phyloP scores from a whole-genome alignment of 2,329 filamentous ascomycete species.

The Periconia digitata region DNA sequence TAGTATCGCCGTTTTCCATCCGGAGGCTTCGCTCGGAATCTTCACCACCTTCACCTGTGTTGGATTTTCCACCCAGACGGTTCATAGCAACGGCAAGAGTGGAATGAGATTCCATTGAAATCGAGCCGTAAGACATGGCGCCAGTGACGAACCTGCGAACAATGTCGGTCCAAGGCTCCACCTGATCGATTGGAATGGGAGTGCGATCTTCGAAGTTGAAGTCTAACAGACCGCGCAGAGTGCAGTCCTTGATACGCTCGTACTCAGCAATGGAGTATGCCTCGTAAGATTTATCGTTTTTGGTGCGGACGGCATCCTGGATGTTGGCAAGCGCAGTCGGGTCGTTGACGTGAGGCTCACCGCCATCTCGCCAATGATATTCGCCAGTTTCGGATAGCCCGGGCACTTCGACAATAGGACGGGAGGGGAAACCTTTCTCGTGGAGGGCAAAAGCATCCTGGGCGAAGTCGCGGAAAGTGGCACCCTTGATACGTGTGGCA shows the following conservation, averaged over 20 bases:
- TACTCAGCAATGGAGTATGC: conserved; percentile 92
- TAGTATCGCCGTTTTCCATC: conserved; percentile 90
- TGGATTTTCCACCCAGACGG: conserved; percentile 91
- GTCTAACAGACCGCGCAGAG: conserved; percentile 88
- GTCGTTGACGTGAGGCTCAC: conserved; percentile 93
- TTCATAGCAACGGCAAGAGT: conserved; percentile 97
- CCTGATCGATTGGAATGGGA: conserved; percentile 90
- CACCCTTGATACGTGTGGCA: conserved; percentile 88
- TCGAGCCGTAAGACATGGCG: conserved; percentile 98
- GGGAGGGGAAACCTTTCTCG: conserved; percentile 86
- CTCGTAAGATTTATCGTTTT: conserved; percentile 98
- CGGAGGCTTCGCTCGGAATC: conserved; percentile 86
- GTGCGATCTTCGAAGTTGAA: conserved; percentile 90
- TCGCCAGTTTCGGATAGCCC: conserved; percentile 91
- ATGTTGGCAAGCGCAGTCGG: conserved; percentile 94
- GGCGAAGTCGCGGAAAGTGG: conserved; percentile 90
- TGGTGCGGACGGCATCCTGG: conserved; percentile 91
- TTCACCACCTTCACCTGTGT: conserved; percentile 96
- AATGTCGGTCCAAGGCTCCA: conserved; percentile 97
- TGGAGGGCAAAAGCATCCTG: conserved; percentile 94
- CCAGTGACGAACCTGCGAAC: conserved; percentile 95
- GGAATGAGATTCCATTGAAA: conserved; percentile 97
- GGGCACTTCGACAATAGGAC: conserved; percentile 72
- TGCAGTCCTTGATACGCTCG: conserved; percentile 96
- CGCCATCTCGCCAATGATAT: conserved; percentile 97